phyloP scores from a whole-genome alignment of 345 rosid species.

The Linum tenue region DNA sequence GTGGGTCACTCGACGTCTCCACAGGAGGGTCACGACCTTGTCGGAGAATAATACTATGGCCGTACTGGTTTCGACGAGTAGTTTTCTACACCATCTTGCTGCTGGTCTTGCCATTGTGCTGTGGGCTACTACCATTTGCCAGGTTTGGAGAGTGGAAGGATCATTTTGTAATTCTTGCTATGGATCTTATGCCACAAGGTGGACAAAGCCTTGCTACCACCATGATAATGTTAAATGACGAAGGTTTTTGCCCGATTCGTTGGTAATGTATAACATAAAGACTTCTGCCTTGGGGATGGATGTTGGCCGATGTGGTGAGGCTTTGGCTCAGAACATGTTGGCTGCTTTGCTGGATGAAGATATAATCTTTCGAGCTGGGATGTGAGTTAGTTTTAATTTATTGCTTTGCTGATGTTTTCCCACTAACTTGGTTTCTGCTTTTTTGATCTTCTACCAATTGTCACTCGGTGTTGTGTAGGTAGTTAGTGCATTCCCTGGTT shows the following conservation, averaged over 20 bases:
- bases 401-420: neutral
- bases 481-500: neutral
- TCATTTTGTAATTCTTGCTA: slow-evolving; percentile 29
- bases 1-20: slow-evolving; percentile 39
- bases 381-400: too few relatives aligned
- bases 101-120: slow-evolving; percentile 45
- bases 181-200: neutral
- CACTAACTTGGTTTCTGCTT: neutral
- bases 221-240: too few relatives aligned
- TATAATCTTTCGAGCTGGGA: too few relatives aligned
- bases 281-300: too few relatives aligned
- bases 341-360: too few relatives aligned
- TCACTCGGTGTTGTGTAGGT: neutral
- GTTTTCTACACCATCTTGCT: slow-evolving; percentile 34
- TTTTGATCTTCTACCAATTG: neutral
- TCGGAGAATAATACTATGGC: slow-evolving; percentile 14
- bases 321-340: too few relatives aligned
- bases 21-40: slow-evolving; percentile 12
- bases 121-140: slow-evolving; percentile 74
- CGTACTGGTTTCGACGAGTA: slow-evolving; percentile 55
- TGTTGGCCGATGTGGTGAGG: too few relatives aligned
- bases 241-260: too few relatives aligned
- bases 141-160: slow-evolving; percentile 56
- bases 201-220: too few relatives aligned
- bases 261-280: too few relatives aligned